Base-by-base conservation (phyloP, 2,329 filamentous ascomycete genomes). In the Thelonectria discophora region DNA sequence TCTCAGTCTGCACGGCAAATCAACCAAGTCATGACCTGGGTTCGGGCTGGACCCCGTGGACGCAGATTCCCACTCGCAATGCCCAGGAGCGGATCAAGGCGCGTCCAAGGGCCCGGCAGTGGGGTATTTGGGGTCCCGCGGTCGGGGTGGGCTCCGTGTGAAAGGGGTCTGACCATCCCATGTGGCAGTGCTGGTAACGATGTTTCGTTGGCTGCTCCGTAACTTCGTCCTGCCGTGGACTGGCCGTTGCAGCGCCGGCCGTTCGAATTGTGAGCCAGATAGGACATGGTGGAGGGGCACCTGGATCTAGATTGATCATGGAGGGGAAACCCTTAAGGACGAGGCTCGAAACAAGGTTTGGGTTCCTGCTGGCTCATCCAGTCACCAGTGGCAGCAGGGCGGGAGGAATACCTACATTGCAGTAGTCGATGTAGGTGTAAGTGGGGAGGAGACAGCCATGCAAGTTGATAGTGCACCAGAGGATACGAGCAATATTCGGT, bases 161-260 rank as follows among this genome's bases (percentile, higher is more conserved):
- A 24, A 50, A 56, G 34, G 39, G 18, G 21, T n/a, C 46, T 12
- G 27, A 5, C 39, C 27, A 17, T 50, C 34, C 64, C 62, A 65
- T 66, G 64, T 68, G 64, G 62, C 40, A 54, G 56, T 58, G 46
- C 42, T 45, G 55, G 43, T 40, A 39, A 63, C n/a, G 42, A 58
- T 65, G 59, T 66, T 66, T 69, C 61, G 65, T 55, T 58, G 49
- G 37, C n/a, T 39, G 20, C 32, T 51, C 21, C 45, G 21, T 48
- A 45, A 45, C 24, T 30, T 18, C 20, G 39, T 32, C 21, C 20
- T 8, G 39, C 18, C 15, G 34, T 24, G 17, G 6, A 15, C 3
- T 13, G 24, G 49, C 3, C 27, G n/a, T 39, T 49, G 21, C 21
- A 42, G 21, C 18, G 54, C 24, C 12, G 17, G 20, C 51, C 20